Base-by-base conservation (phyloP, 805 yeast genomes). In the Teunomyces gatunensis region DNA sequence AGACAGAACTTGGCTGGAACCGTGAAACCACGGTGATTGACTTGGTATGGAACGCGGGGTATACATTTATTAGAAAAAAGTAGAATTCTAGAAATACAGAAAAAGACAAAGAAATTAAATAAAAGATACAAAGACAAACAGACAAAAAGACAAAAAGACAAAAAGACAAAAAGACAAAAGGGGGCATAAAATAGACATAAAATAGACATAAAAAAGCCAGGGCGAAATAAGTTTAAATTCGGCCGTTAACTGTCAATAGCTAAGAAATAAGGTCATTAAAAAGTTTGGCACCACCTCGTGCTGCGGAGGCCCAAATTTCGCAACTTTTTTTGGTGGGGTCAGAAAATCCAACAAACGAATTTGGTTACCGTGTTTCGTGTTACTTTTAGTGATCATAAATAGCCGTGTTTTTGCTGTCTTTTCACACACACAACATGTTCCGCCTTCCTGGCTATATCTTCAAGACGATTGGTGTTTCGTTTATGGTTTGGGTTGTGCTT, bases 21-120 rank as follows among this genome's bases (percentile, higher is more conserved):
- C 51, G 65, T 34, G 59, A 69, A 18, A 70, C 71, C 0, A 70
- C 75, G 5, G 53, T 45, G n/a, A 57, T 82, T 39, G 71, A 63
- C 37, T 54, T 77, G 18, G 73, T 73, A 20, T 79, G 80, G 79
- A 66, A 73, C 45, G 75, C 85, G 1, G 80, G 81, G 6, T 73
- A 79, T 51, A 73, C 78, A 4, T 69, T 80, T 48, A 66, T 79
- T 46, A 72, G 67, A 48, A 76, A 65, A 59, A 55, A 53, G 33
- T 48, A 44, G 39, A 2, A 15, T 23, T 6, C n/a, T 20, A 11
- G 20, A 44, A 33, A 3, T 5, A 21, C 9, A 12, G 5, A 35
- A 35, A n/a, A 36, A 21, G 2, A 18, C 18, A 18, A 18, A 18
- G 20, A 18, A 3, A 18, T 18, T 18, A 18, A 18, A 18, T 18